These are phyloP conservation scores for Mortierella sp. DNA, from an alignment of 371 early-diverging fungal genomes.

Conservation along the genomic window DNA sequence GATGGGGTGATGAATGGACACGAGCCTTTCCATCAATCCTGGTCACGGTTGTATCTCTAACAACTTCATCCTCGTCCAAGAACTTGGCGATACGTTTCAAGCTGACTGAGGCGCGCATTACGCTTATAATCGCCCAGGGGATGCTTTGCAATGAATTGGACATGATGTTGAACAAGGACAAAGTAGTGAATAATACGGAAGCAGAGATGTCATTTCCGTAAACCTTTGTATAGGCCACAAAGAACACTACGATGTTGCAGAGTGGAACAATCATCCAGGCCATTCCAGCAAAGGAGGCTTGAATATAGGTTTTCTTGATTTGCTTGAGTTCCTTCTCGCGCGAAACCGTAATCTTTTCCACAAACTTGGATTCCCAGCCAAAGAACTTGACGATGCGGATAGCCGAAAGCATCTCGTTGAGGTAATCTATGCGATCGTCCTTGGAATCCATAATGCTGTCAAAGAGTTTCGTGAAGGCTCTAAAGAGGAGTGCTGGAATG, in stretches of 20 bases:
- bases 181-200: constrained; percentile 72
- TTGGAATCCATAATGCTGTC: constrained; percentile 66
- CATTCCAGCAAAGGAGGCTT: constrained; percentile 31
- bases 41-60: constrained; percentile 31
- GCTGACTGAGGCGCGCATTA: constrained; percentile 78
- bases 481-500: constrained; percentile 63
- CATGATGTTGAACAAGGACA: constrained; percentile 72
- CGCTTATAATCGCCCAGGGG: constrained; percentile 71
- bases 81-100: constrained; percentile 74
- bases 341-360: constrained; percentile 59
- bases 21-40: constrained; percentile 42
- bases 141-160: constrained; percentile 75
- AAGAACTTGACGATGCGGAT: constrained; percentile 86
- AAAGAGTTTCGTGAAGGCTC: constrained; percentile 63
- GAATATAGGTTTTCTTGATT: constrained; percentile 49
- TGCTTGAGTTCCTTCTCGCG: constrained; percentile 63
- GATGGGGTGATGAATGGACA: neutral
- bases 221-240: constrained; percentile 63
- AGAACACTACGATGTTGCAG: constrained; percentile 64
- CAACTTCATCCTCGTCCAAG: constrained; percentile 79
- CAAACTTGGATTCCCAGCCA: constrained; percentile 83
- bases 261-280: constrained; percentile 63
- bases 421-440: constrained; percentile 72
- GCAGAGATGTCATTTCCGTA: constrained; percentile 66
- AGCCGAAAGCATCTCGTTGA: constrained; percentile 72